Base-by-base conservation (phyloP, 225 moss, liverwort and hornwort genomes). In the Thuidium tamariscinum region DNA sequence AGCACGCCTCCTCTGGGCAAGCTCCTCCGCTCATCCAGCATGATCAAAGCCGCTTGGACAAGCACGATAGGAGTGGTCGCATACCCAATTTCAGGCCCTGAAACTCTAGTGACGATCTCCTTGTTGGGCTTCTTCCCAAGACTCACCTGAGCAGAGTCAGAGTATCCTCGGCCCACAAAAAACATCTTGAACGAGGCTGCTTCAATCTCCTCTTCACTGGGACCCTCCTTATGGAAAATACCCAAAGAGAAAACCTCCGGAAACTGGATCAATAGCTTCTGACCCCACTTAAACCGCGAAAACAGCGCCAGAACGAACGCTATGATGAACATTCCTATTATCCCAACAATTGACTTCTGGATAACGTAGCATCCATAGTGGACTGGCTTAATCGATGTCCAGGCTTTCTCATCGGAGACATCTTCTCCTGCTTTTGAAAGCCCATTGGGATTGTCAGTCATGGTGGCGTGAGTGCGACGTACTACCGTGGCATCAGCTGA, bases 181-280 rank as follows among this genome's bases (percentile, higher is more conserved):
- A 89, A 93, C 94, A 96, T 96, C 86, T 95, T 96, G 82, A 99
- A 99, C 39, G 86, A 92, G 39, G 95, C 83, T 37, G 92, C 88
- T 55, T 89, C 87, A 64, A 99, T 92, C 60, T 91, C 91, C 89
- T 97, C 95, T 64, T 96, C 97, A 79, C 87, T 89, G 4, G 98
- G 98, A 81, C 98, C 98, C 68, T 93, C 90, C 84, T 97, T 97
- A 37, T 90, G 88, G 73, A 99, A 97, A 49, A 67, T 66, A 55
- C 98, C 98, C 75, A 96, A 56, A n/a, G 98, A 99, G 88, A 97
- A 99, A 34, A 99, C 74, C 78, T 95, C 94, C 34, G 98, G 96
- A 69, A 97, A 96, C 80, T 96, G 95, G 44, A 96, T 48, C 37
- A 99, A 89, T 19, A 96, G 89, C 84, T 83, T 91, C 77, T 91